A percentile compares a stretch with the other conserved stretches of the same genome.
Evolutionary conservation across 768 basidiomycete genomes (phyloP).

Genomic region (Hysterangium stoloniferum): DNA sequence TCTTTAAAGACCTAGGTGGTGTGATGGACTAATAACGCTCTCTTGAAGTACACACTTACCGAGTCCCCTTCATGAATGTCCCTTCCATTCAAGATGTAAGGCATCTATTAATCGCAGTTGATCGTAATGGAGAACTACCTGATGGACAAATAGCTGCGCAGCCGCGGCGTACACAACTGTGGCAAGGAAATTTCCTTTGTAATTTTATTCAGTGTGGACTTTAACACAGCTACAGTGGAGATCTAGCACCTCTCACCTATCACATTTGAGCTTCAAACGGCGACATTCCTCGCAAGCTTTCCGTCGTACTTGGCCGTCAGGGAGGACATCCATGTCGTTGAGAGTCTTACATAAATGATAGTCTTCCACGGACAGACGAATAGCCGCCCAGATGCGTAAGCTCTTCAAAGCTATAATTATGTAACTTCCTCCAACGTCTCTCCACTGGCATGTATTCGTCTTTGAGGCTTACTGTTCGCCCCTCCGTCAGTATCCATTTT

Average conservation of each 20-base stretch:
- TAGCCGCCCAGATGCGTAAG: neutral
- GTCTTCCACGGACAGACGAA: neutral
- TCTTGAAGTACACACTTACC: neutral
- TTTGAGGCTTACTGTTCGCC: constrained; percentile 1
- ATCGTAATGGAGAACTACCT: neutral
- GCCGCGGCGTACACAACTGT: constrained; percentile 10
- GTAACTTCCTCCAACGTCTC: neutral
- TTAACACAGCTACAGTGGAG: neutral
- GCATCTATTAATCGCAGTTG: no score
- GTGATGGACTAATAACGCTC: no score
- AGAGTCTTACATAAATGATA: neutral
- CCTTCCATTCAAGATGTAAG: neutral
- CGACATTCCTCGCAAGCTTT: constrained; percentile 14
- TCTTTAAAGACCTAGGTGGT: constrained; percentile 5
- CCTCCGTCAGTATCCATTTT: neutral
- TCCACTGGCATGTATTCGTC: constrained; percentile 4
- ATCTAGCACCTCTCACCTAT: constrained; percentile 4
- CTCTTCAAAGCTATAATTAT: neutral
- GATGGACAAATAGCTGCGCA: constrained; percentile 12
- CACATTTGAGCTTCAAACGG: constrained; percentile 12
- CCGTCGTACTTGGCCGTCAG: constrained; percentile 5
- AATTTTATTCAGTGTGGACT: neutral
- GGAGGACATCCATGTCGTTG: neutral
- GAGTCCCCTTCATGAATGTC: constrained; percentile 9
- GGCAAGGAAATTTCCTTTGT: constrained; percentile 9